phyloP scores from a whole-genome alignment of 129 eudicot genomes.

The Pseudognaphalium luteoalbum region DNA sequence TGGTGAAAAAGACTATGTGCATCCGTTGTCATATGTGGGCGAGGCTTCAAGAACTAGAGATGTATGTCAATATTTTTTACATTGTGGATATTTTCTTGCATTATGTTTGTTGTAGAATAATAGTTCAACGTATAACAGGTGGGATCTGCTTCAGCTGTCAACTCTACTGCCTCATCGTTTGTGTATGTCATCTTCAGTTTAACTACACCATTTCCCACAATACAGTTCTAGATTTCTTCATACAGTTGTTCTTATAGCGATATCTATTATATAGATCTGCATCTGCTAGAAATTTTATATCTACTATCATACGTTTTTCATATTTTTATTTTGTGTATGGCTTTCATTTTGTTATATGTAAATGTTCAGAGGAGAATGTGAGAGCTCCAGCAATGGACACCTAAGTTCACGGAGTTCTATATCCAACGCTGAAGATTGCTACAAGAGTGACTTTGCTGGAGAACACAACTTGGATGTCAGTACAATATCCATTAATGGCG shows the following conservation, averaged over 20 bases:
- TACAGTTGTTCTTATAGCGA: background rate
- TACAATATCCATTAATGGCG: slow-evolving; percentile 40
- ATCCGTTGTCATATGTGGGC: slow-evolving; percentile 34
- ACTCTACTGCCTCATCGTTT: slow-evolving; percentile 29
- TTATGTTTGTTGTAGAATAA: background rate
- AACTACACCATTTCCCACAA: background rate
- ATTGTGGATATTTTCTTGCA: background rate
- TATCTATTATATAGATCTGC: background rate
- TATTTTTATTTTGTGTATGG: slow-evolving; percentile 12
- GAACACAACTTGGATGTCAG: slow-evolving; percentile 28
- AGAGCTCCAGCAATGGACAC: slow-evolving; percentile 48
- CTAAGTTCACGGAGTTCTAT: slow-evolving; percentile 36
- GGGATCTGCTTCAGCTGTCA: slow-evolving; percentile 40
- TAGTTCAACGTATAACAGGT: slow-evolving; percentile 23
- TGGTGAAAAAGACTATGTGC: slow-evolving; percentile 40
- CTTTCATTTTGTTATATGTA: slow-evolving; percentile 8
- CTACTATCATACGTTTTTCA: slow-evolving; percentile 8
- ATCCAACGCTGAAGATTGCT: slow-evolving; percentile 37
- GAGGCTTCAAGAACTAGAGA: slow-evolving; percentile 58
- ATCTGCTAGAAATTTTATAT: slow-evolving; percentile 6
- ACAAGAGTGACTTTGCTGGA: slow-evolving; percentile 25
- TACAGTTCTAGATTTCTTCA: slow-evolving; percentile 12
- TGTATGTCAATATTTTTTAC: slow-evolving; percentile 26
- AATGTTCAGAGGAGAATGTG: slow-evolving; percentile 50
- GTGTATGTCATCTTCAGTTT: slow-evolving; percentile 42